phyloP scores from a whole-genome alignment of 1,284 basidiomycete species.

The Amylostereum chailletii region DNA sequence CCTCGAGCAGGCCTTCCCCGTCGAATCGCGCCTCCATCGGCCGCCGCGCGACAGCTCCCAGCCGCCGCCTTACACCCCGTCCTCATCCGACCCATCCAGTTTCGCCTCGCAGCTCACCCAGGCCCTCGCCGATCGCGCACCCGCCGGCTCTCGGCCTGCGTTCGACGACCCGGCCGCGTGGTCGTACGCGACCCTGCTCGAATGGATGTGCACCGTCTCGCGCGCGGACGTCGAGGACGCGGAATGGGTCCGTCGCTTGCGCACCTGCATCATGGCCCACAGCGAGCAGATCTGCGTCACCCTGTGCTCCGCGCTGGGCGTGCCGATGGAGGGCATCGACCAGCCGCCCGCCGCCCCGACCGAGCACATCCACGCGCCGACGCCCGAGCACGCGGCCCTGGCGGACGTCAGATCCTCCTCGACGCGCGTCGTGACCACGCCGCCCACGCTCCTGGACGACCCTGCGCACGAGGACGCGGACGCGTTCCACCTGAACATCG shows the following conservation, averaged over 20 bases:
- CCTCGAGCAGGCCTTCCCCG: constrained; percentile 22
- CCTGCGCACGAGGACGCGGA: constrained; percentile 18
- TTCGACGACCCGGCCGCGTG: constrained; percentile 19
- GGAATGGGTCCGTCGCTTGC: constrained; percentile 20
- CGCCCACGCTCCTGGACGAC: constrained; percentile 14
- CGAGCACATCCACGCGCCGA: background rate
- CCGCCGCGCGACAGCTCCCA: background rate
- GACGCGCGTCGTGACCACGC: background rate
- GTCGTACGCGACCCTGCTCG: constrained; percentile 20
- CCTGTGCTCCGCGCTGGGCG: constrained; percentile 24
- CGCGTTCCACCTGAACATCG: constrained; percentile 12
- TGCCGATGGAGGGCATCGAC: constrained; percentile 17
- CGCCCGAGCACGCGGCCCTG: background rate
- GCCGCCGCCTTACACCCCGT: background rate
- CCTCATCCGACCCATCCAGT: background rate
- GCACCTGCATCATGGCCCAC: constrained; percentile 22
- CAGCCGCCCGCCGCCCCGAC: constrained; percentile 5
- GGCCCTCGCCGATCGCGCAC: background rate
- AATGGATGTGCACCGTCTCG: constrained; percentile 20
- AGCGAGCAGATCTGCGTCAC: constrained; percentile 26
- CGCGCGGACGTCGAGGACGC: constrained; percentile 20
- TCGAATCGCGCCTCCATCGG: constrained; percentile 6
- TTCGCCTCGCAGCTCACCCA: background rate
- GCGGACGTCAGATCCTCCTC: background rate
- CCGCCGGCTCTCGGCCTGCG: background rate